Evolutionary conservation across 2,329 filamentous ascomycete genomes (phyloP).

Genomic region (Cercospora citrullina): DNA sequence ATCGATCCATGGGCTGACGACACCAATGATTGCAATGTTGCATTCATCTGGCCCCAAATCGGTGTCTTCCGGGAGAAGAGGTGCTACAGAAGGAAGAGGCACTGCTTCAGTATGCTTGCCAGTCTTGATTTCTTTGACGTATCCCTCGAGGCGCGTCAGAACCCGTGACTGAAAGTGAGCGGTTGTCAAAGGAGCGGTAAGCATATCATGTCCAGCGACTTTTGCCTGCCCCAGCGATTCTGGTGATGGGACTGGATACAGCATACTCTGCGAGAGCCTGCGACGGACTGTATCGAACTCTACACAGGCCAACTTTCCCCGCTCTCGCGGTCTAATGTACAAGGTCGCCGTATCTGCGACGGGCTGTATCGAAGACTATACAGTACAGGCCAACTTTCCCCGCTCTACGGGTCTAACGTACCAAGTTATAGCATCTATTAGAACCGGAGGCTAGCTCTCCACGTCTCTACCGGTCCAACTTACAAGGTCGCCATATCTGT

Average conservation of each 20-base stretch:
- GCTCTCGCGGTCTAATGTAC: no score
- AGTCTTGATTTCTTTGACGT: constrained; percentile 52
- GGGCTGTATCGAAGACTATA: no score
- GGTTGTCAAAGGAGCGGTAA: constrained; percentile 77
- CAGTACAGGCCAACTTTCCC: no score
- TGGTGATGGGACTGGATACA: constrained; percentile 41
- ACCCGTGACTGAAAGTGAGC: constrained; percentile 69
- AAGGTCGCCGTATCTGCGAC: no score
- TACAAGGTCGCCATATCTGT: no score
- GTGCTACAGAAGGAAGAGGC: constrained; percentile 52
- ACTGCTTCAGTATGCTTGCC: constrained; percentile 42
- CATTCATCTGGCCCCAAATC: constrained; percentile 66
- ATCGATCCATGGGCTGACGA: constrained; percentile 91
- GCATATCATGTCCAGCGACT: constrained; percentile 66
- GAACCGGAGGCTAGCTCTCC: no score
- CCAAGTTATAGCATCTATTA: no score
- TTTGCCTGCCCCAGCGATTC: constrained; percentile 66
- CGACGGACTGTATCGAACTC: no score
- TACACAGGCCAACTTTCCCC: no score
- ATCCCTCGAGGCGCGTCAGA: constrained; percentile 59
- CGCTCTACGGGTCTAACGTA: no score
- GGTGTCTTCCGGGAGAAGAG: constrained; percentile 78
- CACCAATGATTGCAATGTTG: constrained; percentile 72
- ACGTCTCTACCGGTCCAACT: no score
- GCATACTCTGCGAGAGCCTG: no score